These are phyloP conservation scores for Schizochytrium sp. DNA, from an alignment of 108 stramenopile genomes.

Conservation along the genomic window DNA sequence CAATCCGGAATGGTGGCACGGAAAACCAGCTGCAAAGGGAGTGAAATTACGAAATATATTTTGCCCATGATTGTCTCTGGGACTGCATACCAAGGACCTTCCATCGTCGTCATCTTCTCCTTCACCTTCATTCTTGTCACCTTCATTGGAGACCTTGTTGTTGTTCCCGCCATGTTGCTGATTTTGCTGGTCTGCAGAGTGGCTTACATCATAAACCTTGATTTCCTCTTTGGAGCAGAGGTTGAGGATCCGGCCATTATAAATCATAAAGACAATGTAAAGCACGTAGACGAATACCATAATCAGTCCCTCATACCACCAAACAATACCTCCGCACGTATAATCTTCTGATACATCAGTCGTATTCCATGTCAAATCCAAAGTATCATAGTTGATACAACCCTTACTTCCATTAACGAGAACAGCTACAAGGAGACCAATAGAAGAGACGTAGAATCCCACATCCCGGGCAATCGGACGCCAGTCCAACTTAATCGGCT, in stretches of 20 bases:
- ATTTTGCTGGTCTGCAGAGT: not conserved
- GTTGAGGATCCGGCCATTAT: constrained; percentile 60
- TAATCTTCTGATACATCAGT: not conserved
- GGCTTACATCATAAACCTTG: constrained; percentile 25
- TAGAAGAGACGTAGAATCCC: not conserved
- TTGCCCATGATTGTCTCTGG: constrained; percentile 22
- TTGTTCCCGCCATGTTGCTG: not conserved
- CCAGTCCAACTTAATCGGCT: constrained; percentile 47
- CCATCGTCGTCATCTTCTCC: constrained; percentile 51
- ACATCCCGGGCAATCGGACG: constrained; percentile 30
- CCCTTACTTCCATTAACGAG: not conserved
- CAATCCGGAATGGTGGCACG: not conserved
- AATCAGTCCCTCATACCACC: constrained; percentile 64
- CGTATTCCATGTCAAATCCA: constrained; percentile 64
- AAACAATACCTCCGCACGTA: not conserved
- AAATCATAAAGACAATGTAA: constrained; percentile 67
- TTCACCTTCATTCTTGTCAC: not conserved
- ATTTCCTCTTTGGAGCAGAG: constrained; percentile 52
- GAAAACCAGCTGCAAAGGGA: not conserved
- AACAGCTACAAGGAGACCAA: not conserved
- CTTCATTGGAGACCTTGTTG: not conserved
- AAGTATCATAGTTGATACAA: constrained; percentile 34
- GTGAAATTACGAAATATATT: constrained; percentile 9
- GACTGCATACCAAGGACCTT: constrained; percentile 25
- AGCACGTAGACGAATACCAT: constrained; percentile 64